These are phyloP conservation scores for Dioscorea alata DNA, from an alignment of 106 monocot genomes.

Conservation along the genomic window DNA sequence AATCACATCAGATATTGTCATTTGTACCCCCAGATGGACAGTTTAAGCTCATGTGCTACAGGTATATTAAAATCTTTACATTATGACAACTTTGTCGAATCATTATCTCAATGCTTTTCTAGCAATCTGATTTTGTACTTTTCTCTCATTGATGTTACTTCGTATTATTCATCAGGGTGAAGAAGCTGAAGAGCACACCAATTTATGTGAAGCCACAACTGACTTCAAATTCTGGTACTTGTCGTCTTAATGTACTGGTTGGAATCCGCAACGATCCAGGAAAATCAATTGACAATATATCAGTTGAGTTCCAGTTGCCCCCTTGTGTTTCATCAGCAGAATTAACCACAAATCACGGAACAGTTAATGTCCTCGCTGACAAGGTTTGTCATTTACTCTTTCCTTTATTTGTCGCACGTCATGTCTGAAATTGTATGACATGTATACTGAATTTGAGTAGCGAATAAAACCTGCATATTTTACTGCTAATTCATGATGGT, in stretches of 20 bases:
- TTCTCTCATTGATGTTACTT: neutral
- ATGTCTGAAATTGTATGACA: neutral
- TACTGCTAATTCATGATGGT: neutral
- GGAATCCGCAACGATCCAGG: conserved; percentile 90
- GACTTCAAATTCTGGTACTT: conserved; percentile 57
- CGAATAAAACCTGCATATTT: neutral
- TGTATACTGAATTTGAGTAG: neutral
- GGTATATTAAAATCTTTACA: conserved; percentile 20
- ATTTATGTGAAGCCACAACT: conserved; percentile 92
- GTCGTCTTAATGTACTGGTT: conserved; percentile 65
- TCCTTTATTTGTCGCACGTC: neutral
- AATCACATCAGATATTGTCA: conserved; percentile 54
- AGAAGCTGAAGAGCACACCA: conserved; percentile 73
- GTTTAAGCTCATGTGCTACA: conserved; percentile 78
- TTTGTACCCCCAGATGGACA: conserved; percentile 88
- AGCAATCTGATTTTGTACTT: neutral
- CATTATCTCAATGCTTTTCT: neutral
- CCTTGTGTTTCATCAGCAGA: conserved; percentile 55
- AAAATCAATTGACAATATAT: conserved; percentile 58
- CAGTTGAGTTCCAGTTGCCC: conserved; percentile 72
- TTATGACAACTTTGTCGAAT: neutral
- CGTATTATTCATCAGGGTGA: conserved; percentile 38
- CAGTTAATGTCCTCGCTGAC: conserved; percentile 70
- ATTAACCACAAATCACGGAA: conserved; percentile 73
- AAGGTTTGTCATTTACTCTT: conserved; percentile 39